Base-by-base conservation (phyloP, 305 asterid species). In the Fraxinus sp. region DNA sequence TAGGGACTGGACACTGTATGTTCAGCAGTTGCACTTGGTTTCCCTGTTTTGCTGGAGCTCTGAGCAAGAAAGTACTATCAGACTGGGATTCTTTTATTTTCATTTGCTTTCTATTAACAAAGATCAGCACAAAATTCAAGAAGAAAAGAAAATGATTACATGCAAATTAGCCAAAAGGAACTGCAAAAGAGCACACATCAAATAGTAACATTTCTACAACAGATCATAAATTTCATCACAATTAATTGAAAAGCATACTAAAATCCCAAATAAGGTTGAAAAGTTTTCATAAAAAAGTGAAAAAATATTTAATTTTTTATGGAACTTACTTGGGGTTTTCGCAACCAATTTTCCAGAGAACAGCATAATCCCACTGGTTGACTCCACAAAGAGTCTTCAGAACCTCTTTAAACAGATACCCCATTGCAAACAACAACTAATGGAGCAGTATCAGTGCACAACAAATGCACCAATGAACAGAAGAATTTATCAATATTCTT, bases 301-400 rank as follows among this genome's bases (percentile, higher is more conserved):
- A 55, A 71, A 59, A 35, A 76, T 35, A n/a, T 35, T 16, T 9
- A 49, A 64, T 82, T 64, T 3, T 76, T 39, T 66, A 68, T 36
- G 26, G 32, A 73, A 87, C 93, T 91, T 83, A 92, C 97, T 92
- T 89, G 82, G 95, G 90, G 35, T 92, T 92, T 86, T 91, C 93
- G 90, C 87, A 88, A 79, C 91, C 91, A 43, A 91, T 81, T 86
- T 90, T 92, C 96, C 96, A 92, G 79, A 90, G 89, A 88, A 88
- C 93, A 79, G 97, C 95, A 87, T 92, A 92, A 83, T 90, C 89
- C 97, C 97, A 92, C 77, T 89, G 93, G 87, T 90, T 88, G 57
- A 90, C 91, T 83, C 94, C 95, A 88, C 97, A 92, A 0, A 92
- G 91, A 84, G 91, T 89, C 92, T 92, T 91, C 89, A 92, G 86